phyloP scores from a whole-genome alignment of 2,329 filamentous ascomycete species.

The Penicillium sp. region DNA sequence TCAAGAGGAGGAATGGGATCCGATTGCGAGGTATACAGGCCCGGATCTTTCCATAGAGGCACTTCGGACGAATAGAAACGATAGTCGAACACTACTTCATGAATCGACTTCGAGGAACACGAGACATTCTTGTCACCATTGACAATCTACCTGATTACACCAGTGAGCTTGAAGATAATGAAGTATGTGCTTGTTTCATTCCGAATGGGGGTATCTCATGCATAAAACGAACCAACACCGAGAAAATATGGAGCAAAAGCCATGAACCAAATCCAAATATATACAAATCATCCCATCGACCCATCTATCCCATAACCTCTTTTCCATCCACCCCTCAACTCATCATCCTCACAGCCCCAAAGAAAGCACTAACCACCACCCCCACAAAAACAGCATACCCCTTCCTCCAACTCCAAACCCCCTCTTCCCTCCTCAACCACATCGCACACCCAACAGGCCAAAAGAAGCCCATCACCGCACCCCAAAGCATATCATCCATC shows the following conservation, averaged over 20 bases:
- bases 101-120: background rate
- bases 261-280: background rate
- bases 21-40: too few relatives aligned
- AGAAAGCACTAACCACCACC: constrained; percentile 76
- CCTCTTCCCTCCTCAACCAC: constrained; percentile 86
- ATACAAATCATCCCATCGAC: background rate
- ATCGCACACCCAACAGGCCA: constrained; percentile 87
- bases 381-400: constrained; percentile 86
- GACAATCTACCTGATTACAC: background rate
- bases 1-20: too few relatives aligned
- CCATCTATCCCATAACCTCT: background rate
- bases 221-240: constrained; percentile 13
- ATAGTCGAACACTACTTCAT: too few relatives aligned
- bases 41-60: too few relatives aligned
- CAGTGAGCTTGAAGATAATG: background rate
- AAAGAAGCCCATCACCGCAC: constrained; percentile 90
- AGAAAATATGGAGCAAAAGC: background rate
- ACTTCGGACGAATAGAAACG: background rate
- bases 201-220: constrained; percentile 32
- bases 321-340: constrained; percentile 26
- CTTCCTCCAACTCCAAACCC: constrained; percentile 82
- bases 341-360: constrained; percentile 72
- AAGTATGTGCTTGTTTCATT: background rate
- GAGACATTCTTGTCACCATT: background rate
- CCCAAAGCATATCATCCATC: constrained; percentile 85